These are phyloP conservation scores for Sarocladium strictum DNA, from an alignment of 2,329 filamentous ascomycete genomes.

Conservation along the genomic window DNA sequence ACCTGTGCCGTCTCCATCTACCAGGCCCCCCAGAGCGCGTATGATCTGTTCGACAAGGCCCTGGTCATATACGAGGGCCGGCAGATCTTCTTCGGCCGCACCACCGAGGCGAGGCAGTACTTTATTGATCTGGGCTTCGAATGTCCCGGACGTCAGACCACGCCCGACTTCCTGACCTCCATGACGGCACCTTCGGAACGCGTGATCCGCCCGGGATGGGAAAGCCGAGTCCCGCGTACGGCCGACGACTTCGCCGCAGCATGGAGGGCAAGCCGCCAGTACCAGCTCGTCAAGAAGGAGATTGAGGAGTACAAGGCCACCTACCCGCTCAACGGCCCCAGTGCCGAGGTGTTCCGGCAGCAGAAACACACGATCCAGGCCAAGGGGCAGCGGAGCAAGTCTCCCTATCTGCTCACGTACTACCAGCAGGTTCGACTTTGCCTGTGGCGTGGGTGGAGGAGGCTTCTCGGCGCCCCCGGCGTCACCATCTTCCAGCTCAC, in stretches of 20 bases:
- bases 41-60: constrained; percentile 58
- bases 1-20: constrained; percentile 70
- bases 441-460: constrained; percentile 32
- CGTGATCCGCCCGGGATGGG: constrained; percentile 47
- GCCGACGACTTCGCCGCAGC: constrained; percentile 35
- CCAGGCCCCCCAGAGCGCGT: constrained; percentile 59
- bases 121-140: constrained; percentile 63
- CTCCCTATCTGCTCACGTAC: constrained; percentile 42
- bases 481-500: constrained; percentile 40
- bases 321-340: constrained; percentile 39
- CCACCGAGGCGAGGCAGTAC: constrained; percentile 55
- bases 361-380: constrained; percentile 20
- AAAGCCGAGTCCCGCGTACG: constrained; percentile 50
- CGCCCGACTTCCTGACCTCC: constrained; percentile 66
- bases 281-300: constrained; percentile 21
- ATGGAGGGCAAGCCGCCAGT: constrained; percentile 25
- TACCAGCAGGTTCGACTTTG: constrained; percentile 38
- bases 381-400: constrained; percentile 35
- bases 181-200: constrained; percentile 58
- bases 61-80: constrained; percentile 53
- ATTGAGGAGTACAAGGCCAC: constrained; percentile 32
- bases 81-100: constrained; percentile 57
- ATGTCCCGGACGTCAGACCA: constrained; percentile 60
- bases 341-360: constrained; percentile 19
- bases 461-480: constrained; percentile 33